Conservation (phyloP, 805 yeast genomes). For the Wickerhamiella azyma region DNA sequence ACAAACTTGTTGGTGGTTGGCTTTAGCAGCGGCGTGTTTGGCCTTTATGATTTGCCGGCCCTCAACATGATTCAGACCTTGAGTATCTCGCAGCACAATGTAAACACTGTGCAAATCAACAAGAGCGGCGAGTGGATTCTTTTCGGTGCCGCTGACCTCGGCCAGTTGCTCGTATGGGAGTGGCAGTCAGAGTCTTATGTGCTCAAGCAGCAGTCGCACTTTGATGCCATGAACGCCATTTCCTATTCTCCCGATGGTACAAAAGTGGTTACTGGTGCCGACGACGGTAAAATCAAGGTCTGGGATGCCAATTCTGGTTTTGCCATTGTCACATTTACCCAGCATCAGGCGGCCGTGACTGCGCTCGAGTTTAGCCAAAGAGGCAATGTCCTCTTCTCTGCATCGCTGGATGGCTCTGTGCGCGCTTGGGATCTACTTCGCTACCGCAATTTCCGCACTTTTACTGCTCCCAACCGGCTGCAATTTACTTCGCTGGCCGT, state of each 20-base stretch:
- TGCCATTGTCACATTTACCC: slow-evolving; percentile 81
- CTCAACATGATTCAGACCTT: slow-evolving; percentile 50
- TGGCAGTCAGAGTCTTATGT: slow-evolving; percentile 98
- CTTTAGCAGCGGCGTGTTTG: slow-evolving; percentile 77
- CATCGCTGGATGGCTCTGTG: slow-evolving; percentile 91
- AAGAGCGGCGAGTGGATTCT: slow-evolving; percentile 92
- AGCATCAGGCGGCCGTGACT: slow-evolving; percentile 81
- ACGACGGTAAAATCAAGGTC: slow-evolving; percentile 90
- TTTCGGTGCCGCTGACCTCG: slow-evolving; percentile 77
- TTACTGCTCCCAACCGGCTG: slow-evolving; percentile 77
- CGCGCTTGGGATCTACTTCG: slow-evolving; percentile 94
- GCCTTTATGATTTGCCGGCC: slow-evolving; percentile 62
- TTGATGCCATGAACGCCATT: slow-evolving; percentile 72
- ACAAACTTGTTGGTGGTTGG: slow-evolving; percentile 75
- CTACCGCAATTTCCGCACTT: slow-evolving; percentile 86
- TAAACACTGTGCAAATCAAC: slow-evolving; percentile 70
- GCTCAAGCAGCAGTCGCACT: slow-evolving; percentile 93
- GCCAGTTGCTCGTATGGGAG: slow-evolving; percentile 93
- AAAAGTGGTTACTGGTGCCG: slow-evolving; percentile 81
- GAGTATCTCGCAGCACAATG: slow-evolving; percentile 82
- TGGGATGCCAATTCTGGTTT: slow-evolving; percentile 94
- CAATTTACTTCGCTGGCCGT: slow-evolving; percentile 85
- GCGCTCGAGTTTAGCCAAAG: slow-evolving; percentile 74
- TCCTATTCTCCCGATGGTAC: slow-evolving; percentile 93
- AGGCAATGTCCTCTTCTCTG: slow-evolving; percentile 82